Conservation (phyloP, 2,329 filamentous ascomycete genomes). For the Aspergillus quadricinctus region DNA sequence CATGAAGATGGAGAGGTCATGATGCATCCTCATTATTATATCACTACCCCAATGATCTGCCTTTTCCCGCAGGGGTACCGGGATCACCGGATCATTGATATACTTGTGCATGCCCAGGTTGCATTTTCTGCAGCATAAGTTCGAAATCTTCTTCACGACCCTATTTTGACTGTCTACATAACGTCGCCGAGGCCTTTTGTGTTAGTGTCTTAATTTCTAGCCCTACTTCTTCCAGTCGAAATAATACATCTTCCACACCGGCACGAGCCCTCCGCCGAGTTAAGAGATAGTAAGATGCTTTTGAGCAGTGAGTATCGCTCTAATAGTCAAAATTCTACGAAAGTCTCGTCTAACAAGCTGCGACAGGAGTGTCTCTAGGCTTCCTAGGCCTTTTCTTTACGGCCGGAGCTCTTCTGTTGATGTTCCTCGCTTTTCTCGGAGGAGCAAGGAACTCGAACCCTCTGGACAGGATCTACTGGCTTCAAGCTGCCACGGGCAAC, state of each 20-base stretch:
- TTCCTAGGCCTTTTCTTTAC: constrained; percentile 58
- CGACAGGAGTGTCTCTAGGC: constrained; percentile 52
- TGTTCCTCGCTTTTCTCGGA: constrained; percentile 63
- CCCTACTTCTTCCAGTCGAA: not conserved
- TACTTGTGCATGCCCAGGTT: constrained; percentile 13
- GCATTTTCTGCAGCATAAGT: constrained; percentile 1
- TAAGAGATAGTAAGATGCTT: constrained; percentile 16
- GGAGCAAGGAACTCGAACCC: constrained; percentile 54
- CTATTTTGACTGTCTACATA: not conserved
- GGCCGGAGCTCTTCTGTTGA: constrained; percentile 58
- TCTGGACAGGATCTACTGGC: constrained; percentile 77
- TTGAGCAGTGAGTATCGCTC: constrained; percentile 29
- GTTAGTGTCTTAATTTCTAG: not conserved
- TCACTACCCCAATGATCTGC: constrained; percentile 14
- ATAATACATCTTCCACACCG: not conserved
- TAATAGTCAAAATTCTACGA: not conserved
- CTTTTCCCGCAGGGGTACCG: constrained; percentile 10
- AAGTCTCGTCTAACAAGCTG: constrained; percentile 7
- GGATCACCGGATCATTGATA: constrained; percentile 17
- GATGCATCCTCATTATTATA: constrained; percentile 24
- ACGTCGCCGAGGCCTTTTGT: not conserved
- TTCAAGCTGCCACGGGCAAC: constrained; percentile 69
- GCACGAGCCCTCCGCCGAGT: not conserved
- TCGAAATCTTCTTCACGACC: not conserved
- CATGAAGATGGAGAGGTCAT: constrained; percentile 4